These are phyloP conservation scores for Podosphaera fusca DNA, from an alignment of 2,329 filamentous ascomycete species.

Conservation along the genomic window DNA sequence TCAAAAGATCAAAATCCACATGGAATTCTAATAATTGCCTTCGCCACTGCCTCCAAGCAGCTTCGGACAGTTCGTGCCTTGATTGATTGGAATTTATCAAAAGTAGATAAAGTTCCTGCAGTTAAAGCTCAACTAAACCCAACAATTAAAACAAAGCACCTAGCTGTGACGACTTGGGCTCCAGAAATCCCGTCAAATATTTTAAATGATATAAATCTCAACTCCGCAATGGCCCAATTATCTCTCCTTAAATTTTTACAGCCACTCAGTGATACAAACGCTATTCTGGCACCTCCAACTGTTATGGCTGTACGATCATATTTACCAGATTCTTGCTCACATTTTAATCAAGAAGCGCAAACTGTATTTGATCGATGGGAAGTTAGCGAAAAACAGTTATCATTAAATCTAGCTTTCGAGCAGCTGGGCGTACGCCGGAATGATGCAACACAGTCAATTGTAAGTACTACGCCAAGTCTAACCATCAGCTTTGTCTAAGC, in stretches of 20 bases:
- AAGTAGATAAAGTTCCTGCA: slow-evolving; percentile 30
- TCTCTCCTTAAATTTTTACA: slow-evolving; percentile 57
- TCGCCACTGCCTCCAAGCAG: slow-evolving; percentile 47
- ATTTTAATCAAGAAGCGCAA: slow-evolving; percentile 39
- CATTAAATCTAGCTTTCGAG: slow-evolving; percentile 53
- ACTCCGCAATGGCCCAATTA: slow-evolving; percentile 33
- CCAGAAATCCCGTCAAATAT: slow-evolving; percentile 8
- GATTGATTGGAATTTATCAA: slow-evolving; percentile 48
- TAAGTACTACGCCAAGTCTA: slow-evolving; percentile 5
- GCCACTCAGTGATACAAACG: slow-evolving; percentile 31
- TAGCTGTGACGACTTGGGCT: slow-evolving; percentile 32
- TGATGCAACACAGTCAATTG: slow-evolving; percentile 16
- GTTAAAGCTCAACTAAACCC: slow-evolving; percentile 26
- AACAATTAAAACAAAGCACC: slow-evolving; percentile 28
- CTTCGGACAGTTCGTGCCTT: slow-evolving; percentile 51
- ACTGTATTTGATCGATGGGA: slow-evolving; percentile 73
- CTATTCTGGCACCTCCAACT: slow-evolving; percentile 24
- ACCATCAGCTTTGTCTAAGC: neutral
- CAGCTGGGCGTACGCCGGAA: slow-evolving; percentile 46
- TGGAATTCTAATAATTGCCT: slow-evolving; percentile 34
- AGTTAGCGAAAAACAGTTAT: slow-evolving; percentile 38
- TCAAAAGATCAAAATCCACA: slow-evolving; percentile 7
- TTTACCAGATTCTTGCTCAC: slow-evolving; percentile 26
- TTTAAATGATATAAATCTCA: slow-evolving; percentile 21
- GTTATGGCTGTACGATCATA: slow-evolving; percentile 53